Percentiles rank a stretch among this genome's conserved stretches.
These are phyloP conservation scores for Cylindrotheca fusiformis DNA, from an alignment of 108 stramenopile species.

Conservation along the genomic window DNA sequence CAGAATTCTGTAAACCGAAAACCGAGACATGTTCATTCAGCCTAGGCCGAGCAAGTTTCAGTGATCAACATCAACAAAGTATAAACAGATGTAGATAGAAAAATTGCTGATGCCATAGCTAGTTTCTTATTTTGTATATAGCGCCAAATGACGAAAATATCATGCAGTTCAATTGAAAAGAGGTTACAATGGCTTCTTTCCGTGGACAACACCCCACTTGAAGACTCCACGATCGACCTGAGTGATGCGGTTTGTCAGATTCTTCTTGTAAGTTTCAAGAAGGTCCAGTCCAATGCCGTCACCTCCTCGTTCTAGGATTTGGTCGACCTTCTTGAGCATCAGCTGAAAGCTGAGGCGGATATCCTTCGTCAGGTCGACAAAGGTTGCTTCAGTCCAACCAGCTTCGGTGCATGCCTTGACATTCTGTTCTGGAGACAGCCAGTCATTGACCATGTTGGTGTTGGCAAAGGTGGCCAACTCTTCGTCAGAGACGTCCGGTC, in stretches of 20 bases:
- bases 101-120: too few species aligned
- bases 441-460: conserved; percentile 47
- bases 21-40: too few species aligned
- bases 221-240: conserved; percentile 60
- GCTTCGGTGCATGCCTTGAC: conserved; percentile 28
- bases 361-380: conserved; percentile 47
- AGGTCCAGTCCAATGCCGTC: conserved; percentile 23
- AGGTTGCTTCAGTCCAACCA: conserved; percentile 50
- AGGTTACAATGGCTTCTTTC: conserved; percentile 43
- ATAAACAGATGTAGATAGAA: too few species aligned
- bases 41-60: too few species aligned
- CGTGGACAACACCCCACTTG: conserved; percentile 58
- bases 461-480: conserved; percentile 47
- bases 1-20: too few species aligned
- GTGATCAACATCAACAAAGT: too few species aligned
- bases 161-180: conserved; percentile 33
- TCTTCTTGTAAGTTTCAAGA: conserved; percentile 39
- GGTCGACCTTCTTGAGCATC: conserved; percentile 50
- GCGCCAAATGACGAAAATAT: too few species aligned
- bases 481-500: conserved; percentile 29
- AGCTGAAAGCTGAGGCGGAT: conserved; percentile 49
- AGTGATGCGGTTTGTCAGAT: conserved; percentile 41
- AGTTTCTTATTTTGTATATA: too few species aligned
- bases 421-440: conserved; percentile 47
- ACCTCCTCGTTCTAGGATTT: conserved; percentile 35